phyloP scores from a whole-genome alignment of 108 stramenopile genomes.

The Phaeodactylum tricornutum region DNA sequence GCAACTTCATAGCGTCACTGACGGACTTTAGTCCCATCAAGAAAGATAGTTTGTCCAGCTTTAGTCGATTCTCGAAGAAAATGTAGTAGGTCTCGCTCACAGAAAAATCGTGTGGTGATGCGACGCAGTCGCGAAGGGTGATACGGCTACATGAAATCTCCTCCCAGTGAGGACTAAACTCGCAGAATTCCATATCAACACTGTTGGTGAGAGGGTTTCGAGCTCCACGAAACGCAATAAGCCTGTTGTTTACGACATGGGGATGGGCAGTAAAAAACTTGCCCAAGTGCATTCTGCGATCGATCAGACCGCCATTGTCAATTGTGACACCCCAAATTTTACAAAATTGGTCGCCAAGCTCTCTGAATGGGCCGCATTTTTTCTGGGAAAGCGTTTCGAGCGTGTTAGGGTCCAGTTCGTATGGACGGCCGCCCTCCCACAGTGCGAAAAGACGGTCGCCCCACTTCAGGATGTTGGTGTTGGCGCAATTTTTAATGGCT shows the following conservation, averaged over 20 bases:
- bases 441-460: conserved; percentile 25
- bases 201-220: too few relatives aligned
- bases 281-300: conserved; percentile 6
- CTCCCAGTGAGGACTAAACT: conserved; percentile 12
- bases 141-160: too few relatives aligned
- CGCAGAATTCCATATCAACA: conserved; percentile 20
- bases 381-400: conserved; percentile 14
- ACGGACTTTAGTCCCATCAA: conserved; percentile 23
- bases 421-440: conserved; percentile 40
- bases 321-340: conserved; percentile 13
- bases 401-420: conserved; percentile 31
- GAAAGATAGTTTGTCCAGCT: conserved; percentile 24
- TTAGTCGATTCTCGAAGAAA: conserved; percentile 21
- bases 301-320: conserved; percentile 11
- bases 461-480: conserved; percentile 12
- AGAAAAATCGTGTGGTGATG: conserved; percentile 30
- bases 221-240: conserved; percentile 18
- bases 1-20: conserved; percentile 14
- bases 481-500: conserved; percentile 17
- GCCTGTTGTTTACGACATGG: conserved; percentile 19
- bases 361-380: conserved; percentile 11
- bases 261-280: conserved; percentile 26
- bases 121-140: too few relatives aligned
- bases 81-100: conserved; percentile 27
- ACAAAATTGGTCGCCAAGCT: conserved; percentile 5